Conservation (phyloP, 2,329 filamentous ascomycete genomes). For the Trichoderma hamatum region DNA sequence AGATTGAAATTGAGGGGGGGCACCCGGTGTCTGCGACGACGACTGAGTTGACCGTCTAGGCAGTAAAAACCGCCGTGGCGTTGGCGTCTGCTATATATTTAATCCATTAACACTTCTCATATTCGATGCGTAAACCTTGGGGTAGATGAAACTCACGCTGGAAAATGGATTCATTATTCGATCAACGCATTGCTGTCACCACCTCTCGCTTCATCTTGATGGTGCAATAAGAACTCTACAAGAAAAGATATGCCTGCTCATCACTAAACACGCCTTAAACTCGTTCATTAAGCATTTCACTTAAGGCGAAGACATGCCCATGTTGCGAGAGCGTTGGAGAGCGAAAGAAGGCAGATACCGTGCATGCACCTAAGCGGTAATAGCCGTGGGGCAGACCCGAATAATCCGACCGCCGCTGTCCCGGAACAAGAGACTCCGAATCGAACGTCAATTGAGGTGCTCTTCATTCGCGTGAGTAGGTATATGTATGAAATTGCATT, state of each 20-base stretch:
- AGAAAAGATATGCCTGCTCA: not conserved
- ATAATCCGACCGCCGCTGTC: not conserved
- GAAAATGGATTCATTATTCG: slow-evolving; percentile 27
- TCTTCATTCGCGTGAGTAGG: not conserved
- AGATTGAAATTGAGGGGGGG: slow-evolving; percentile 41
- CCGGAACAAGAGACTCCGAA: slow-evolving; percentile 5
- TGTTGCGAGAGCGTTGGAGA: not conserved
- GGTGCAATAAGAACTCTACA: not conserved
- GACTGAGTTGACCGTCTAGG: slow-evolving; percentile 40
- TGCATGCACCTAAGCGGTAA: slow-evolving; percentile 3
- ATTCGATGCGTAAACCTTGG: not conserved
- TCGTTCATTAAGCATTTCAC: not conserved
- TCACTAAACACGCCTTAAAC: not conserved
- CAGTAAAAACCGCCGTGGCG: slow-evolving; percentile 45
- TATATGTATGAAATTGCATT: not conserved
- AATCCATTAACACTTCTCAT: not conserved
- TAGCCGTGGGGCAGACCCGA: not conserved
- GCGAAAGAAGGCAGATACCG: not conserved
- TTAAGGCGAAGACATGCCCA: not conserved
- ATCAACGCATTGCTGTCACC: slow-evolving; percentile 8
- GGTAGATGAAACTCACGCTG: slow-evolving; percentile 19
- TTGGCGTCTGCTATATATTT: slow-evolving; percentile 40
- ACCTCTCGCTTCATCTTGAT: slow-evolving; percentile 6
- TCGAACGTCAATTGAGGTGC: not conserved
- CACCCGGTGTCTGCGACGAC: slow-evolving; percentile 40